phyloP scores from a whole-genome alignment of 352 stramenopile species.

The Pythium aquatile region DNA sequence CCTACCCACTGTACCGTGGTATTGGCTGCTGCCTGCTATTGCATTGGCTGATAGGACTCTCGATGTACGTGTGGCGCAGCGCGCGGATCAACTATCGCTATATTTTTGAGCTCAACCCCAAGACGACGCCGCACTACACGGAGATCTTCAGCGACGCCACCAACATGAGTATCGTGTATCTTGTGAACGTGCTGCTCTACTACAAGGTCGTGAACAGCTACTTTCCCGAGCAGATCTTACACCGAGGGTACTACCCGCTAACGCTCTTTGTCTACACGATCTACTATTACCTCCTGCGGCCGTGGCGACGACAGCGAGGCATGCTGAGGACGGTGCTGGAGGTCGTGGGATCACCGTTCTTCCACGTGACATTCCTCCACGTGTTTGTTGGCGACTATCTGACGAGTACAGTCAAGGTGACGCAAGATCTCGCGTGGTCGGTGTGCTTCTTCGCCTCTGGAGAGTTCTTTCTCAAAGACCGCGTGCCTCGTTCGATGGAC shows the following conservation, averaged over 20 bases:
- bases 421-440: constrained; percentile 91
- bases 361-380: constrained; percentile 93
- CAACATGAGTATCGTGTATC: constrained; percentile 95
- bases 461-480: constrained; percentile 89
- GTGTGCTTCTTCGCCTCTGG: constrained; percentile 94
- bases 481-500: constrained; percentile 24
- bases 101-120: constrained; percentile 89
- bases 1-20: constrained; percentile 94
- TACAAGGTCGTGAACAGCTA: constrained; percentile 94
- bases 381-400: constrained; percentile 90
- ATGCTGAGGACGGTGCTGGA: constrained; percentile 88
- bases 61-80: constrained; percentile 88
- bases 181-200: constrained; percentile 94
- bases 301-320: constrained; percentile 75
- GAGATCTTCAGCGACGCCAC: constrained; percentile 95
- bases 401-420: constrained; percentile 83
- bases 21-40: constrained; percentile 94
- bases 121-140: constrained; percentile 73
- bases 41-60: constrained; percentile 95
- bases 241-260: constrained; percentile 91
- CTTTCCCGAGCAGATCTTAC: constrained; percentile 77
- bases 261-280: constrained; percentile 92
- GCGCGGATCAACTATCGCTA: constrained; percentile 89
- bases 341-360: constrained; percentile 90
- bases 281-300: constrained; percentile 92